phyloP scores from a whole-genome alignment of 1,284 basidiomycete species.

The Pseudozyma thailandica region DNA sequence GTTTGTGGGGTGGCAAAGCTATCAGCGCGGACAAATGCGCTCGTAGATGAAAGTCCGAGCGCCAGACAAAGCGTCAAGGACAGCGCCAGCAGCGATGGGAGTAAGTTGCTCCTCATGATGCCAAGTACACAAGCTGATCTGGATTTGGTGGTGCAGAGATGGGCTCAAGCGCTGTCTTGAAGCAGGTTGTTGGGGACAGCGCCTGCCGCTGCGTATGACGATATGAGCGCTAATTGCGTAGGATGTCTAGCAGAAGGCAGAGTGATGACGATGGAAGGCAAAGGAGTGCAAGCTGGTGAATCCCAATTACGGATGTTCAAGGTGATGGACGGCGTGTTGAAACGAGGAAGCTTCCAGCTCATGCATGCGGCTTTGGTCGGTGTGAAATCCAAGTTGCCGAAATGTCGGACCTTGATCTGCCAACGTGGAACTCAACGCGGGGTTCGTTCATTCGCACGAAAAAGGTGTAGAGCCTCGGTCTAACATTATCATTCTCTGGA shows the following conservation, averaged over 20 bases:
- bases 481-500: not conserved
- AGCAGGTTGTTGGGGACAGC: not conserved
- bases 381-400: slow-evolving; percentile 6
- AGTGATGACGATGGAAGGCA: not conserved
- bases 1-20: slow-evolving; percentile 9
- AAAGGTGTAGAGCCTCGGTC: not conserved
- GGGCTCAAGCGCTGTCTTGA: not conserved
- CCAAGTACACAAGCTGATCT: not conserved
- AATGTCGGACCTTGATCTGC: slow-evolving; percentile 3
- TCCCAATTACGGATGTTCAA: not conserved
- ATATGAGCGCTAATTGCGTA: not conserved
- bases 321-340: slow-evolving; percentile 9
- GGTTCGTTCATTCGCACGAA: slow-evolving; percentile 1
- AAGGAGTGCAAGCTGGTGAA: too few relatives aligned
- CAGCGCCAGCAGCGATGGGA: slow-evolving; percentile 43
- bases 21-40: slow-evolving; percentile 25
- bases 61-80: slow-evolving; percentile 38
- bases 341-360: slow-evolving; percentile 34
- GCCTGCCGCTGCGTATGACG: not conserved
- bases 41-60: slow-evolving; percentile 26
- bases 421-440: slow-evolving; percentile 29
- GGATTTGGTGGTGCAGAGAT: slow-evolving; percentile 1
- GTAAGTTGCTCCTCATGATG: slow-evolving; percentile 28
- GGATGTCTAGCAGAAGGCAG: not conserved
- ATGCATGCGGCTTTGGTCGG: not conserved